Evolutionary conservation across 805 yeast species (phyloP), one percentile per base, ranked within the genome.

Genomic region (Wickerhamiella vanderwaltii): DNA sequence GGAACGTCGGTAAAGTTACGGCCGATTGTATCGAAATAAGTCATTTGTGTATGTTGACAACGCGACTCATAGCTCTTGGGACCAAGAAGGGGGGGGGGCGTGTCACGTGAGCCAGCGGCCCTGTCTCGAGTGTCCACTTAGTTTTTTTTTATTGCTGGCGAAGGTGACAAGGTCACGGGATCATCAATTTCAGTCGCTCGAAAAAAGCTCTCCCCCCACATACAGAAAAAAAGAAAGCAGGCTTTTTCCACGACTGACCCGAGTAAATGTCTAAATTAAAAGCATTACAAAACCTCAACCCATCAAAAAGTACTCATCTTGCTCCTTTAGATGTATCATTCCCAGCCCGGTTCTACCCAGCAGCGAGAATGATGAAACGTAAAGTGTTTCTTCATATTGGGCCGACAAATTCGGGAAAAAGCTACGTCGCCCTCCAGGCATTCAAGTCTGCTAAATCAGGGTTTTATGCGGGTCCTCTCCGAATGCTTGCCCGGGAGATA

Each of bases 371-470:
- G 48, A 66, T 85, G 64, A 77, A 75, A 48, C 66, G 99, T 29
- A 77, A 79, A 39, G 68, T 91, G 37, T 70, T 80, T n/a, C 72
- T 91, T 76, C 99, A 91, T 57, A 83, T 91, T 9, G 99, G 99
- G 0, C 98, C 99, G 1, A 91, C 99, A 0, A 91, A 91, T 58
- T 78, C 91, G 50, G 99, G 99, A 9, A 91, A 91, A 54, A 91
- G 97, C 0, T 82, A 83, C 55, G 71, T 73, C 36, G 94, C 97
- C 0, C 62, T 91, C 35, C 68, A 79, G 51, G 68, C 75, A 43
- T 66, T 91, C 37, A 76, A 76, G 50, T 53, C 59, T 16, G 75
- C 85, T 12, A 67, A 74, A 24, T 69, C 76, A 15, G 98, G 98
- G 0, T 82, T 80, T 50, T 91, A 79, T 60, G 97, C 97, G 0